Percentiles rank a stretch among this genome's conserved stretches.
Conservation (phyloP, 176 grass and related monocot genomes). For the Eremochloa ophiuroides region DNA sequence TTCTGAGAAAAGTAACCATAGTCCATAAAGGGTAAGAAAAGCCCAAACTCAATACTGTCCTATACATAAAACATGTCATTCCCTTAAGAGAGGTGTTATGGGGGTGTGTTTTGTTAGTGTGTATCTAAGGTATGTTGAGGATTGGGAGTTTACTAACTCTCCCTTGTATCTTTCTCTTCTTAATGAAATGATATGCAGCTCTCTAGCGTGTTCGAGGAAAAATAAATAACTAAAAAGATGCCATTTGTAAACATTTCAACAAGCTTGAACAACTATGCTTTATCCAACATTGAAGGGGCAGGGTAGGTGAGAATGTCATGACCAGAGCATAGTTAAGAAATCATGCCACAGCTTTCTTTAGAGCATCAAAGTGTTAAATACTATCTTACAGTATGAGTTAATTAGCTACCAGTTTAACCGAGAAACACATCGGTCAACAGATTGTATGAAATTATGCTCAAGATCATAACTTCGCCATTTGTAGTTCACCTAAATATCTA, state of each 20-base stretch:
- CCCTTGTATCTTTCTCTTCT: not conserved
- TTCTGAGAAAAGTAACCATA: not conserved
- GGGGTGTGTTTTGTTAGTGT: not conserved
- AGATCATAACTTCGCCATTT: not conserved
- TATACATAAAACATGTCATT: not conserved
- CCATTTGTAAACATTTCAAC: not conserved
- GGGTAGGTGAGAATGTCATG: not conserved
- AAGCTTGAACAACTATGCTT: not conserved
- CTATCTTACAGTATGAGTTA: not conserved
- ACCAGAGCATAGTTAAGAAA: not conserved
- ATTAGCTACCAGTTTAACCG: not conserved
- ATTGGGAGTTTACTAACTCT: not conserved
- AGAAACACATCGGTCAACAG: not conserved
- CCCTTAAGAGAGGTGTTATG: no score
- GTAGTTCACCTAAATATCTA: not conserved
- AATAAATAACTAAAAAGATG: not conserved
- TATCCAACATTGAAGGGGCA: not conserved
- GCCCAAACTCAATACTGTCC: not conserved
- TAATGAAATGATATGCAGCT: not conserved
- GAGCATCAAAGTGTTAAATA: not conserved
- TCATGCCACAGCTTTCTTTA: not conserved
- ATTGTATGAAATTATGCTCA: not conserved
- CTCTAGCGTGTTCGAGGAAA: not conserved
- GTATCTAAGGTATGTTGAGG: not conserved
- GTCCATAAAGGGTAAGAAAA: not conserved